Conservation (phyloP, 2,329 filamentous ascomycete species). For the Chrysosphaeria jannelii region DNA sequence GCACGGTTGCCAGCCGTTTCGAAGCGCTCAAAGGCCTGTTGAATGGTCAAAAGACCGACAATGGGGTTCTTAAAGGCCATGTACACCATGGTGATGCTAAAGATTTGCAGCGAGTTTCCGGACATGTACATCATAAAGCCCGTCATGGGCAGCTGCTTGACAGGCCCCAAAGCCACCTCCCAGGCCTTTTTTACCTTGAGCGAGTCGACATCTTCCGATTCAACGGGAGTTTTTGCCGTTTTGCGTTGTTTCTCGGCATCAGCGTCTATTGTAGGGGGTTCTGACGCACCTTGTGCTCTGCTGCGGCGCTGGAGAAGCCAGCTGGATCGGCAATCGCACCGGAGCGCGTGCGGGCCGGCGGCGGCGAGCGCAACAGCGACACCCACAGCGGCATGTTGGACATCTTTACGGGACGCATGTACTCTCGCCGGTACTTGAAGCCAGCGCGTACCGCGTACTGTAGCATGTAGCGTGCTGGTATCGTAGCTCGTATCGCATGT, state of each 20-base stretch:
- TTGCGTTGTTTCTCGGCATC: too few species aligned
- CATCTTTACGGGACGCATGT: too few species aligned
- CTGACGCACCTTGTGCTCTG: constrained; percentile 22
- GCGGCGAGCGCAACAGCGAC: constrained; percentile 41
- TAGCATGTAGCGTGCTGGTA: too few species aligned
- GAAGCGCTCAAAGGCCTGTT: constrained; percentile 70
- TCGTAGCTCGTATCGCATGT: too few species aligned
- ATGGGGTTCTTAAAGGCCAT: constrained; percentile 97
- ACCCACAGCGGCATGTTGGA: constrained; percentile 88
- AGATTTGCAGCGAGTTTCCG: constrained; percentile 90
- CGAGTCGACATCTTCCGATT: constrained; percentile 76
- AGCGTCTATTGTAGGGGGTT: too few species aligned
- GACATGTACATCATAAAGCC: constrained; percentile 99
- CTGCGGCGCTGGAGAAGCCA: constrained; percentile 31
- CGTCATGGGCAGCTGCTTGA: constrained; percentile 92
- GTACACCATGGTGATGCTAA: constrained; percentile 99
- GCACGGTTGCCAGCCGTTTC: constrained; percentile 50
- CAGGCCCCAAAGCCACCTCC: constrained; percentile 80
- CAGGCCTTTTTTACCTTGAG: constrained; percentile 96
- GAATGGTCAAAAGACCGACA: constrained; percentile 52
- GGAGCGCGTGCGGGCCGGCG: constrained; percentile 33
- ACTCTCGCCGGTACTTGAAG: too few species aligned
- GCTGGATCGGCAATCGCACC: constrained; percentile 53
- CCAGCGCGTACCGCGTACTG: too few species aligned
- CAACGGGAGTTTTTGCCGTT: too few species aligned